Evolutionary conservation across 257 asterid genomes (phyloP).

Genomic region (Salvia hispanica): DNA sequence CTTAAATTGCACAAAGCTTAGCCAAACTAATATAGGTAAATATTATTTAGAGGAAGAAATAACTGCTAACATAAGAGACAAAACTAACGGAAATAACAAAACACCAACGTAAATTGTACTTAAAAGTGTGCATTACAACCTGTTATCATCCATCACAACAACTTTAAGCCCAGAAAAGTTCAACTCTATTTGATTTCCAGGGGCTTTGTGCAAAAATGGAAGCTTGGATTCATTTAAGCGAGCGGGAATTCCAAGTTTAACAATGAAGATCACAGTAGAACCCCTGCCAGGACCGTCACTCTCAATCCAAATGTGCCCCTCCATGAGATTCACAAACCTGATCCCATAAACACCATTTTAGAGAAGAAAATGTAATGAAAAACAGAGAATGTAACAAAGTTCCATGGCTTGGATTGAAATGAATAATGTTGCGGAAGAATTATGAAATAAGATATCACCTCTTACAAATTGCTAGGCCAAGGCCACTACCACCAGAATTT

Average conservation of each 20-base stretch:
- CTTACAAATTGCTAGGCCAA: conserved; percentile 93
- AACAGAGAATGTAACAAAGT: neutral
- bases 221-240: conserved; percentile 58
- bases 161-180: conserved; percentile 79
- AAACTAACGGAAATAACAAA: neutral
- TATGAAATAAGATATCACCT: conserved; percentile 49
- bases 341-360: conserved; percentile 13
- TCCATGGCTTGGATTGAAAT: neutral
- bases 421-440: neutral
- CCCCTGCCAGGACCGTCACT: conserved; percentile 98
- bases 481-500: conserved; percentile 87
- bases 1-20: neutral
- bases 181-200: conserved; percentile 54
- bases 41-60: neutral
- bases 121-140: conserved; percentile 48
- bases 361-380: neutral
- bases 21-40: neutral
- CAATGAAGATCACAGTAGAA: conserved; percentile 67
- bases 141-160: conserved; percentile 81
- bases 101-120: neutral
- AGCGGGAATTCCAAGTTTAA: conserved; percentile 82
- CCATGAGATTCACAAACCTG: conserved; percentile 97
- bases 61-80: too few relatives aligned
- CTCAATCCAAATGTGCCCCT: conserved; percentile 89
- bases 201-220: conserved; percentile 45